Evolutionary conservation across 1,284 basidiomycete species (phyloP), one percentile per base, ranked within the genome.

Genomic region (Leucoagaricus sp.): DNA sequence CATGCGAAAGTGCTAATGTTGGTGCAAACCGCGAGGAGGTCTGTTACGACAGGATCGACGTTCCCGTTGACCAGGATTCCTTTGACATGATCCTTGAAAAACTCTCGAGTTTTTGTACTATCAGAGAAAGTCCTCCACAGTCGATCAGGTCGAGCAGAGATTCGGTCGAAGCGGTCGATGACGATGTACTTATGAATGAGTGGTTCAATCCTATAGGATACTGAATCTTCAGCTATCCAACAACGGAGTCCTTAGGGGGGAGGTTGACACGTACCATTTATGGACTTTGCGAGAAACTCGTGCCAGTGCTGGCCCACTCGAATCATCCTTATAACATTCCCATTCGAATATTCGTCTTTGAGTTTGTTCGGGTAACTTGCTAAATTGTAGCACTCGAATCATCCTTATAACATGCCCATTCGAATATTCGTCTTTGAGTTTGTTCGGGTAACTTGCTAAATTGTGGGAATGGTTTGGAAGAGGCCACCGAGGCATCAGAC

Each of bases 81-180:
- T 13, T 53, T 53, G 42, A 53, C 51, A 4, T 53, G 51, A 4
- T 23, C 15, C 25, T 26, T 45, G 23, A 45, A 53, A 25, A 45
- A 53, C 21, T 53, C 51, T 12, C 28, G 21, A n/a, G 51, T 25
- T 23, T 53, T 53, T 12, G 42, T 44, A 21, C 51, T 31, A 6
- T 34, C 23, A 8, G 51, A 53, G 21, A 53, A 44, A 15, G 51
- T 53, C 17, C 42, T 53, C 51, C 51, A 53, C 15, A 53, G 42
- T 34, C 42, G 28, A 26, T 53, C 51, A 17, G 51, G 51, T 26
- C 42, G 51, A 36, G 26, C 19, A 15, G 51, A 53, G 5, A 36
- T 53, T 29, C 51, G 42, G 23, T 53, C 19, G 31, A 53, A 53
- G 5, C 42, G 28, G 17, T 53, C 42, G 10, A 53, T 34, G 21